Conservation (phyloP, 257 asterid species). For the Lithospermum erythrorhizon region DNA sequence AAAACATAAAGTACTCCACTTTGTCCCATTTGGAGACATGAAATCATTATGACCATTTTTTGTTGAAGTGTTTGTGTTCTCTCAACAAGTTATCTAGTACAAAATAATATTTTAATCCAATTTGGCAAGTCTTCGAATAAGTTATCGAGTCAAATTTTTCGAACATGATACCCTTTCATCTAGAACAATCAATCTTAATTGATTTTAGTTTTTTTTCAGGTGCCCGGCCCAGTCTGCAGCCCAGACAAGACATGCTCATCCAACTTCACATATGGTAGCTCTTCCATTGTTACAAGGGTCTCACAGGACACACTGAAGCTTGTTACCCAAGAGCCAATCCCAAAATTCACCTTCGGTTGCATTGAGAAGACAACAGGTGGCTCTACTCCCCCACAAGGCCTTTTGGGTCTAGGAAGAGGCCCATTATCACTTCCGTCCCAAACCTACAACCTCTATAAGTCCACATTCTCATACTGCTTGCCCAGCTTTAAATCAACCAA, state of each 20-base stretch:
- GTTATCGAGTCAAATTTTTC: too few species aligned
- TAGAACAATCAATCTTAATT: too few species aligned
- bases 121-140: too few species aligned
- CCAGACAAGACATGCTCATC: conserved; percentile 35
- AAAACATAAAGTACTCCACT: too few species aligned
- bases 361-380: conserved; percentile 35
- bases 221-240: conserved; percentile 26
- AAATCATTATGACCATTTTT: too few species aligned
- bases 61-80: too few species aligned
- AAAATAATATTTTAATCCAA: too few species aligned
- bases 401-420: conserved; percentile 80
- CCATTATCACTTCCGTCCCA: conserved; percentile 56
- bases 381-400: conserved; percentile 58
- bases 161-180: too few species aligned
- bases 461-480: conserved; percentile 75
- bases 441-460: conserved; percentile 33
- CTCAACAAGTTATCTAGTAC: too few species aligned
- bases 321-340: conserved; percentile 37
- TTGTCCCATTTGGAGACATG: too few species aligned
- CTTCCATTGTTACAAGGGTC: conserved; percentile 41
- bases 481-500: conserved; percentile 51
- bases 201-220: conserved; percentile 21
- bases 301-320: conserved; percentile 50
- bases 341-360: conserved; percentile 53
- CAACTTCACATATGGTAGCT: conserved; percentile 62